Evolutionary conservation across 768 basidiomycete species (phyloP).

Genomic region (Lactifluus volemus): DNA sequence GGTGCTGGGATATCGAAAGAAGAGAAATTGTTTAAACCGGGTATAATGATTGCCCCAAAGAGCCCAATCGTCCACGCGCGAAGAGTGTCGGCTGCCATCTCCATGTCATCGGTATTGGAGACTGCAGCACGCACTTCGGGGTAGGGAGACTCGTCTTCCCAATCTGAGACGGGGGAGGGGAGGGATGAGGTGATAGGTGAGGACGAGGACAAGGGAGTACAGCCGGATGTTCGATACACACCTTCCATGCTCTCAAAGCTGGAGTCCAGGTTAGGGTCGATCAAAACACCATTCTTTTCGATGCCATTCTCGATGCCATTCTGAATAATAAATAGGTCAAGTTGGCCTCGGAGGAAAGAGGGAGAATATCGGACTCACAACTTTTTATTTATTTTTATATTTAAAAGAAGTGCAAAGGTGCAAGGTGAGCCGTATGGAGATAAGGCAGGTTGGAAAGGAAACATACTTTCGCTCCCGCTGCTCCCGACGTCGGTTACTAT

Average conservation of each 20-base stretch:
- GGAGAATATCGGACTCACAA: constrained; percentile 6
- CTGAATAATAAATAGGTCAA: neutral
- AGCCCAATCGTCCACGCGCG: constrained; percentile 70
- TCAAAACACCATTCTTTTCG: constrained; percentile 15
- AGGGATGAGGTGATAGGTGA: neutral
- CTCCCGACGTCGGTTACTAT: constrained; percentile 9
- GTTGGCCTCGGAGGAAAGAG: neutral
- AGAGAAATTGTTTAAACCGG: constrained; percentile 67
- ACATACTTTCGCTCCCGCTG: constrained; percentile 1
- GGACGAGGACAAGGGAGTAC: neutral
- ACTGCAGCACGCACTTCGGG: constrained; percentile 75
- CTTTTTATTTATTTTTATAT: neutral
- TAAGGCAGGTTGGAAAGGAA: too few relatives aligned
- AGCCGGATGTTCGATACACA: neutral
- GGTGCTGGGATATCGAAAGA: constrained; percentile 28
- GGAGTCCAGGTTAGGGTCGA: constrained; percentile 18
- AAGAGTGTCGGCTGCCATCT: constrained; percentile 51
- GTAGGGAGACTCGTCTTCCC: constrained; percentile 74
- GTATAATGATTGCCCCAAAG: constrained; percentile 54
- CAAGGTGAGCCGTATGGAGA: too few relatives aligned
- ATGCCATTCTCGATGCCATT: constrained; percentile 9
- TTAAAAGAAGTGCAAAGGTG: too few relatives aligned
- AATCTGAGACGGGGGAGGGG: constrained; percentile 1
- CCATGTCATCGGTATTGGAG: constrained; percentile 61
- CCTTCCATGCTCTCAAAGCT: constrained; percentile 12